Evolutionary conservation across 768 basidiomycete genomes (phyloP).

Genomic region (Leccinum aurantiacum): DNA sequence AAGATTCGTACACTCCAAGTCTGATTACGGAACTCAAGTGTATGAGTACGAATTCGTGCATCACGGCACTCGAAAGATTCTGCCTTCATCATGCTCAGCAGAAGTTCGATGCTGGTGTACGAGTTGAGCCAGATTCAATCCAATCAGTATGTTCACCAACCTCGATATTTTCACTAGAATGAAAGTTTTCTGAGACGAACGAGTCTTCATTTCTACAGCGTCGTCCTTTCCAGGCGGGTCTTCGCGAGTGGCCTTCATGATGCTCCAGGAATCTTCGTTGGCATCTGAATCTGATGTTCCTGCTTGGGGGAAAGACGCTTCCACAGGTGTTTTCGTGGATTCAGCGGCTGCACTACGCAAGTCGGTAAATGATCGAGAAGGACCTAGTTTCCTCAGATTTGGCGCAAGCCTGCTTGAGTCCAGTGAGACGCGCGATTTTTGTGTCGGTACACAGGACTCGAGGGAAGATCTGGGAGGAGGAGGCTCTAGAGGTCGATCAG

Average conservation of each 20-base stretch:
- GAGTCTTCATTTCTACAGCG: slow-evolving; percentile 77
- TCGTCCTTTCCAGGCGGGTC: slow-evolving; percentile 43
- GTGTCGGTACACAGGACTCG: slow-evolving; percentile 47
- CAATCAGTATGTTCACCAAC: slow-evolving; percentile 32
- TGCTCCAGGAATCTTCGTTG: slow-evolving; percentile 23
- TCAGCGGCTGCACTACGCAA: slow-evolving; percentile 49
- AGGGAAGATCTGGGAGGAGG: slow-evolving; percentile 44
- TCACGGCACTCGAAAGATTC: slow-evolving; percentile 84
- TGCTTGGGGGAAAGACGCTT: slow-evolving; percentile 9
- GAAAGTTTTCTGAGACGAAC: slow-evolving; percentile 83
- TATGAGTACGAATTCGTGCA: slow-evolving; percentile 75
- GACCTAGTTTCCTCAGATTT: slow-evolving; percentile 50
- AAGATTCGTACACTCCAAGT: slow-evolving; percentile 69
- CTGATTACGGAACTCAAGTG: slow-evolving; percentile 78
- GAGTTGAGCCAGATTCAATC: slow-evolving; percentile 20
- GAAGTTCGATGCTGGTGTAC: slow-evolving; percentile 56
- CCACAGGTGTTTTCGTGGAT: slow-evolving; percentile 21
- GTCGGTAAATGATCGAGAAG: slow-evolving; percentile 72
- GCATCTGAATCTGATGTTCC: slow-evolving; percentile 18
- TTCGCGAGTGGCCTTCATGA: slow-evolving; percentile 22
- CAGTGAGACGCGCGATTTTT: slow-evolving; percentile 32
- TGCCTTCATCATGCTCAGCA: slow-evolving; percentile 78
- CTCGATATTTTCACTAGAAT: slow-evolving; percentile 75
- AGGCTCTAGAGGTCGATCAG: slow-evolving; percentile 21
- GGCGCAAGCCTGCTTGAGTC: slow-evolving; percentile 39